Evolutionary conservation across 1,284 basidiomycete species (phyloP).

Genomic region (Meripilus lineatus): DNA sequence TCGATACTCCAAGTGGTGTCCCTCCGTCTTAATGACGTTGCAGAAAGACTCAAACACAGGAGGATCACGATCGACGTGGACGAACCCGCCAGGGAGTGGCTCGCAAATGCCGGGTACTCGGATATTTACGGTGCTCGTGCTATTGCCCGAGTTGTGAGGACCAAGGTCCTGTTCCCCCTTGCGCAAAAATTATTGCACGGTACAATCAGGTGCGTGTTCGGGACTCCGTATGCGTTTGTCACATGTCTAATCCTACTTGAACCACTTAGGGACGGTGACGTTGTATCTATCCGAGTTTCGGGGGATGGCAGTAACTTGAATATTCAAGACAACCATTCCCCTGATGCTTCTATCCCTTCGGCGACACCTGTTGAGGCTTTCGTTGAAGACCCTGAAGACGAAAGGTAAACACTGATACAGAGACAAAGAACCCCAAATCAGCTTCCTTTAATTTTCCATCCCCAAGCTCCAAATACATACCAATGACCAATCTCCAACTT

Average conservation of each 20-base stretch:
- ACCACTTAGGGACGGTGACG: constrained; percentile 52
- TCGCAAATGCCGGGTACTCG: constrained; percentile 80
- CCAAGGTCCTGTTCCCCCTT: constrained; percentile 74
- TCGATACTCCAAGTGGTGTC: constrained; percentile 77
- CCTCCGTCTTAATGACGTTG: constrained; percentile 72
- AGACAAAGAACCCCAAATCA: too few species aligned
- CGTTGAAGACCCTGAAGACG: neutral
- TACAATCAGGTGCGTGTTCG: constrained; percentile 55
- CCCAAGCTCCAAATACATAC: too few species aligned
- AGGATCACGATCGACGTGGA: constrained; percentile 75
- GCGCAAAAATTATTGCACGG: constrained; percentile 74
- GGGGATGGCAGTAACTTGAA: constrained; percentile 41
- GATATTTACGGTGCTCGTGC: constrained; percentile 85
- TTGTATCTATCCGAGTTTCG: constrained; percentile 47
- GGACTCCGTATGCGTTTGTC: neutral
- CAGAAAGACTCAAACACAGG: constrained; percentile 57
- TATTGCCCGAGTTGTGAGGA: constrained; percentile 75
- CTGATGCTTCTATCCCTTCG: constrained; percentile 31
- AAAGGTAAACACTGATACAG: neutral
- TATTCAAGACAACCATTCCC: constrained; percentile 54
- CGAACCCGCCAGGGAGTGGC: constrained; percentile 61
- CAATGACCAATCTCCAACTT: too few species aligned
- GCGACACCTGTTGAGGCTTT: neutral
- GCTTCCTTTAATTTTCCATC: too few species aligned
- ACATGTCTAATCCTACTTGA: neutral